Conservation (phyloP, 768 basidiomycete species). For the Clitopilus passeckerianus region DNA sequence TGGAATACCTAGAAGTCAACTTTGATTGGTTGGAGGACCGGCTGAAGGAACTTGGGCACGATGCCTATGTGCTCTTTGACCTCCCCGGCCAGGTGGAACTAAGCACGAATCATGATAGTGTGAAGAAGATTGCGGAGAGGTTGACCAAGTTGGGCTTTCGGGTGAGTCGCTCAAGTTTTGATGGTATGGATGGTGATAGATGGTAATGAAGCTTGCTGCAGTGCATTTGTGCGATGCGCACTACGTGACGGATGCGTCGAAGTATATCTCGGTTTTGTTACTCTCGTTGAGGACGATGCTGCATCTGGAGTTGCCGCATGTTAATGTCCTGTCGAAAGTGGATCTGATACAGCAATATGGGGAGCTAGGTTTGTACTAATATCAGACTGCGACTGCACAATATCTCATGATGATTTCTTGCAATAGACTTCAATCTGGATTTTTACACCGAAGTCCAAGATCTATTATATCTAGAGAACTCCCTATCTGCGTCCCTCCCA, state of each 20-base stretch:
- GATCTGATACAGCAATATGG: slow-evolving; percentile 90
- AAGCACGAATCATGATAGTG: slow-evolving; percentile 90
- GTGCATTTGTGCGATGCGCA: slow-evolving; percentile 97
- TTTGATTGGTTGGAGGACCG: slow-evolving; percentile 81
- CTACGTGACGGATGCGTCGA: slow-evolving; percentile 93
- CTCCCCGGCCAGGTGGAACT: slow-evolving; percentile 97
- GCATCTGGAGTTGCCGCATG: slow-evolving; percentile 96
- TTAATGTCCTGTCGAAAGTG: slow-evolving; percentile 95
- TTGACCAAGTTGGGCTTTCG: slow-evolving; percentile 75
- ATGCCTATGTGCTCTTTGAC: slow-evolving; percentile 91
- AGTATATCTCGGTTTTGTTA: slow-evolving; percentile 90
- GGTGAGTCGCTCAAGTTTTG: slow-evolving; percentile 44
- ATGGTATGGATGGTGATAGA: neutral
- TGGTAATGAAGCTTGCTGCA: slow-evolving; percentile 65
- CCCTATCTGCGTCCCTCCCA: slow-evolving; percentile 53
- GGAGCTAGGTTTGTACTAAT: slow-evolving; percentile 64
- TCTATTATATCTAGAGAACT: slow-evolving; percentile 78
- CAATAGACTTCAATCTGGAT: slow-evolving; percentile 89
- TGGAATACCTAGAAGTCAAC: slow-evolving; percentile 96
- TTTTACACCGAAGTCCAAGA: slow-evolving; percentile 99
- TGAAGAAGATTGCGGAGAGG: slow-evolving; percentile 73
- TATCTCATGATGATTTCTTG: slow-evolving; percentile 5
- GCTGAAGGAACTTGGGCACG: slow-evolving; percentile 58
- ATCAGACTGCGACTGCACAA: neutral
- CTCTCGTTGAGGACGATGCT: slow-evolving; percentile 95